Percentiles rank a stretch among this genome's conserved stretches.
Evolutionary conservation across 306 rosid species (phyloP).

Genomic region (Glycine soja): DNA sequence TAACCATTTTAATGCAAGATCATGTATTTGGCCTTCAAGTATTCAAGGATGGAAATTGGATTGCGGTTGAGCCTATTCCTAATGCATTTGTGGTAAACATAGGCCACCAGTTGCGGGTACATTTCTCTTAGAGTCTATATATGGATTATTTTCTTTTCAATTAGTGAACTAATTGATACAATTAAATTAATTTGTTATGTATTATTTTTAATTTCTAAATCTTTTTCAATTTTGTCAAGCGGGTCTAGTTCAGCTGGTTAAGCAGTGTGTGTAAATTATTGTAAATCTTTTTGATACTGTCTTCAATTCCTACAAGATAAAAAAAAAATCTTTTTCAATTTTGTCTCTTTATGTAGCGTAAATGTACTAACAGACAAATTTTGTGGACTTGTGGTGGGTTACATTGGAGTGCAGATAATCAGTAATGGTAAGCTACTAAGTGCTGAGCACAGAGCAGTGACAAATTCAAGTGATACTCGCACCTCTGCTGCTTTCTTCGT

Average conservation of each 20-base stretch:
- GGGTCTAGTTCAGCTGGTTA: no score
- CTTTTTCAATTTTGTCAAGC: no score
- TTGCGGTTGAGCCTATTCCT: conserved; percentile 41
- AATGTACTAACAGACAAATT: not conserved
- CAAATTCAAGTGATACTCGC: conserved; percentile 53
- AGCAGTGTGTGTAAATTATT: no score
- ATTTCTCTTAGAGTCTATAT: not conserved
- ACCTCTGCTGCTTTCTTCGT: conserved; percentile 49
- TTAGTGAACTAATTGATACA: not conserved
- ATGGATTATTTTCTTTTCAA: not conserved
- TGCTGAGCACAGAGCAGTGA: conserved; percentile 64
- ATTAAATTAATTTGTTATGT: not conserved
- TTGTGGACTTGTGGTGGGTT: not conserved
- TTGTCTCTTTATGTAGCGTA: not conserved
- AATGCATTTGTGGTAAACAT: conserved; percentile 46
- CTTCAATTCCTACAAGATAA: no score
- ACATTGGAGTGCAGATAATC: conserved; percentile 47
- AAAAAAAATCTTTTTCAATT: no score
- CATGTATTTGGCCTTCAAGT: conserved; percentile 47
- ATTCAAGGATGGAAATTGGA: conserved; percentile 44
- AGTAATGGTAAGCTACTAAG: conserved; percentile 61
- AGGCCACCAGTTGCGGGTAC: conserved; percentile 37
- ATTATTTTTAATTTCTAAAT: not conserved
- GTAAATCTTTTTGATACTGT: no score
- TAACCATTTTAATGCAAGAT: conserved; percentile 37